Base-by-base conservation (phyloP, 2,329 filamentous ascomycete species). In the Curvularia hawaiiensis region DNA sequence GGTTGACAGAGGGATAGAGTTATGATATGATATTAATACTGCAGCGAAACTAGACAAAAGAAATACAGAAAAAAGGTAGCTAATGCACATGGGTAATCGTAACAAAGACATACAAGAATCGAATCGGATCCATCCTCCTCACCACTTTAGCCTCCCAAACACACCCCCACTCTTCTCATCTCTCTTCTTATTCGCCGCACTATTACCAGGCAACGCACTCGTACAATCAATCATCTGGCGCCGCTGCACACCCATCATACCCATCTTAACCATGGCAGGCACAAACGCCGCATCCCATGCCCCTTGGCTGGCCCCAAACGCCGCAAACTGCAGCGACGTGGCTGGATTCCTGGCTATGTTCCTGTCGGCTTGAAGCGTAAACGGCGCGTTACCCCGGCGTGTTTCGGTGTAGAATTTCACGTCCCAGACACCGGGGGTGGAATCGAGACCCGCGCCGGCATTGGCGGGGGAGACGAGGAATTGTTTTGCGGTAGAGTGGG, bases 391-490 rank as follows among this genome's bases (percentile, higher is more conserved):
- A 5, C 67, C 66, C 1, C 43, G 55, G 31, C 67, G 62, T 1
- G 73, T 77, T 54, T 78, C 71, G 3, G 55, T 53, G 57, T 75
- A 78, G 62, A 65, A 77, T 20, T 68, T 71, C 49, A 70, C 69
- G 52, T 77, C 75, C 75, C 75, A 78, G 16, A 63, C 54, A 3
- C 75, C 75, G 3, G 72, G 70, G 1, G 75, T 76, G 1, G 70
- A 68, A 61, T 78, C 76, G 24, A 77, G 62, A 2, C 67, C 16
- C 11, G 69, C 64, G 1, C 70, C 69, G 0, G 65, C 64, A 11
- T 56, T 39, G 3, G 72, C 62, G 4, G 72, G 69, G 26, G 72
- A 64, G 18, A 59, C 58, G 52, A 41, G 24, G 51, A 67, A 67
- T 52, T 77, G 73, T 31, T 68, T 73, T 1, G 71, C 71, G 3